Base-by-base conservation (phyloP, 768 basidiomycete species). In the Naematelia aurantialba region DNA sequence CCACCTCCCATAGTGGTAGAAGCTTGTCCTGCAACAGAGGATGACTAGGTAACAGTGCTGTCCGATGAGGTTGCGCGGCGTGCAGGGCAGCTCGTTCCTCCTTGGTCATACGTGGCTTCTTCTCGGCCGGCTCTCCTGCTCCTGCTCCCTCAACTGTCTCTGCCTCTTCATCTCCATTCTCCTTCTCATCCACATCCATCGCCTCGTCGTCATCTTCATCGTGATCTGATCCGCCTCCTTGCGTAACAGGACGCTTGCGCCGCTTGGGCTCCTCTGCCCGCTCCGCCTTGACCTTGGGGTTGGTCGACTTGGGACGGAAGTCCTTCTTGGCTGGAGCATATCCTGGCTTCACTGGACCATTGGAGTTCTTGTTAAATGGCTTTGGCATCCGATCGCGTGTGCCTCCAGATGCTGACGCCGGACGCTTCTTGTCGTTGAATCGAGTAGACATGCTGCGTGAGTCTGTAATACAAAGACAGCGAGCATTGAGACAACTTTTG, bases 1-100 rank as follows among this genome's bases (percentile, higher is more conserved):
- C 75, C n/a, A 62, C 64, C 58, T 76, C 75, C 75, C 75, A 76
- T 13, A 76, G 55, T 0, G 75, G 75, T 11, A 75, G 51, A 8
- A 76, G 60, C 2, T 60, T 72, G 26, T 71, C 70, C n/a, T 75
- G 70, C 1, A 76, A 57, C 3, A 76, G 58, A 11, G 73, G 70
- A 62, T 73, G 69, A 24, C 70, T 72, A 27, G 75, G 73, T 4
- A 76, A 60, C 2, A 75, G 58, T 10, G 75, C 62, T 19, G 73
- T 75, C 59, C 75, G 67, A 54, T 76, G 75, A 3, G 75, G 75
- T 63, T 75, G 73, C 52, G 68, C 61, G 29, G 75, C 75, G 52
- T 76, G 75, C 14, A 75, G 45, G 14, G 75, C 75, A 8, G 56
- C 56, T 58, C 62, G 63, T 48, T 76, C 75, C 56, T 62, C 70